Evolutionary conservation across 345 rosid species (phyloP), one percentile per base, ranked within the genome.

Genomic region (Moricandia arvensis): DNA sequence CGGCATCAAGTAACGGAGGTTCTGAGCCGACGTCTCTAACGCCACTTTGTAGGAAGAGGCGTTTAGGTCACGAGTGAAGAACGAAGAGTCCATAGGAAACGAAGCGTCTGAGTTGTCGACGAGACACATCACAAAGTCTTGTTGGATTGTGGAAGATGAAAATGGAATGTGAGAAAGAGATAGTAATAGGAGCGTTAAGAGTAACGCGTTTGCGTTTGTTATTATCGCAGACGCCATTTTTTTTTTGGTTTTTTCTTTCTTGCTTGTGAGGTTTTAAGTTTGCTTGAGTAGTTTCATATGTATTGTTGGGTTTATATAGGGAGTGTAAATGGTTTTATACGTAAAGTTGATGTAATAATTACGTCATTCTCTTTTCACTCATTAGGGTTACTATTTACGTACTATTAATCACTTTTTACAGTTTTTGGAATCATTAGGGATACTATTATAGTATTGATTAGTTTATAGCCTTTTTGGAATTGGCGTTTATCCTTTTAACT

Each of bases 11-110:
- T 79, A 87, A 58, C 91, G 76, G 21, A 81, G 84, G 31, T 91
- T 91, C n/a, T 88, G 91, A 12, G 87, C 86, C 0, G 86, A 58
- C 0, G 86, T 79, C 51, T 80, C 75, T 53, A 91, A 82, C 33
- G 87, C 73, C 0, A 72, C 3, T 33, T 80, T 59, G 49, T 79
- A 90, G 1, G 75, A 65, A n/a, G 89, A 69, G 0, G 90, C 75
- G 73, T 83, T 85, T 24, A 75, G 79, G 7, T 69, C 82, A 62
- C 21, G 80, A 35, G 82, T 59, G 80, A 79, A 87, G 61, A 88
- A 75, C 35, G 79, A 61, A 0, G 67, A 33, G 1, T 80, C 61
- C 34, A 80, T 62, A 7, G 85, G 72, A 60, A 73, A 51, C 16
- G 88, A 81, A 33, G 69, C 33, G 65, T 79, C 80, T 4, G 91